These are phyloP conservation scores for Phialocephala sp. DNA, from an alignment of 2,329 filamentous ascomycete genomes.

Conservation along the genomic window DNA sequence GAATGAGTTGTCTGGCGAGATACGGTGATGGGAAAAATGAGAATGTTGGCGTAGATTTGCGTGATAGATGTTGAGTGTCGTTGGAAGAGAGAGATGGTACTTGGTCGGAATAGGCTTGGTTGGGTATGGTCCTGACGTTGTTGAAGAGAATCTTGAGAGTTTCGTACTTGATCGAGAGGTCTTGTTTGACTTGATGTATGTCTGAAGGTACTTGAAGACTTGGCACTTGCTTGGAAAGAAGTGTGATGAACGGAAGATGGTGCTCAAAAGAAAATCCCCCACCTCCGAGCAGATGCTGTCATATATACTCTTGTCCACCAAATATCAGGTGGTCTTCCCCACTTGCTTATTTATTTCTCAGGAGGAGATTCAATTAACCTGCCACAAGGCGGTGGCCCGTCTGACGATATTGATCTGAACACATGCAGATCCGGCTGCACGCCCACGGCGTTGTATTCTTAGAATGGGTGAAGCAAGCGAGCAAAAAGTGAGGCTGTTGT, in stretches of 20 bases:
- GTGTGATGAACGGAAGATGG: not conserved
- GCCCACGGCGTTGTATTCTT: constrained; percentile 13
- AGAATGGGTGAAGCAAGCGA: not conserved
- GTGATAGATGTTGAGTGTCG: not conserved
- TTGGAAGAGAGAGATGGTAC: constrained; percentile 4
- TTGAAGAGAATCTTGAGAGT: not conserved
- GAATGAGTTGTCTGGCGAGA: constrained; percentile 10
- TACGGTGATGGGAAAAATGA: not conserved
- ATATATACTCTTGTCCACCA: not conserved
- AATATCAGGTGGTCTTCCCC: constrained; percentile 12
- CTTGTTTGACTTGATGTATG: not conserved
- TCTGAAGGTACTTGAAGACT: not conserved
- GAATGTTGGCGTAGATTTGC: not conserved
- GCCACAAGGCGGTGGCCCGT: not conserved
- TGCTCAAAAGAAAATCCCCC: not conserved
- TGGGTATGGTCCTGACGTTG: not conserved
- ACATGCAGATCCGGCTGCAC: constrained; percentile 13
- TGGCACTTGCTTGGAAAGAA: constrained; percentile 2
- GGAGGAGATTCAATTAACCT: constrained; percentile 18
- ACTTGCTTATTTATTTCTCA: constrained; percentile 15
- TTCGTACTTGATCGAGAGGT: not conserved
- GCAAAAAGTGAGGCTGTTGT: constrained; percentile 30
- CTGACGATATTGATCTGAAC: constrained; percentile 16
- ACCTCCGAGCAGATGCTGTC: not conserved
- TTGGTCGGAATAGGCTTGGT: constrained; percentile 3